Conservation (phyloP, 441 rosid genomes). For the Gossypium armourianum region DNA sequence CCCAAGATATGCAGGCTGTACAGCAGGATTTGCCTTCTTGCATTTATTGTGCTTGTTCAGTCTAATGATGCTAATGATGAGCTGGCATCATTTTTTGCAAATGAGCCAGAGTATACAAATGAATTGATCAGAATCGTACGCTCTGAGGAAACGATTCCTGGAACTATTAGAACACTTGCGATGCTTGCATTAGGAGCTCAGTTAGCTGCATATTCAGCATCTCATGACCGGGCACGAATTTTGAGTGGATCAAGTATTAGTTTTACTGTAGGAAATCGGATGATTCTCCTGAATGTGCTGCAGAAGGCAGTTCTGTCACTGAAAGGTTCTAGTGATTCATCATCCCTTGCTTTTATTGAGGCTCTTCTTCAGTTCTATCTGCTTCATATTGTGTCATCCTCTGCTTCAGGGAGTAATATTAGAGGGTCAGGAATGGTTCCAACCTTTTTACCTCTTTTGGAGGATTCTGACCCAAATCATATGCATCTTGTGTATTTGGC, state of each 20-base stretch:
- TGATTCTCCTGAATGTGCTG: conserved; percentile 89
- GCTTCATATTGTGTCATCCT: conserved; percentile 89
- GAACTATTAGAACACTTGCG: conserved; percentile 77
- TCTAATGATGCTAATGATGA: conserved; percentile 90
- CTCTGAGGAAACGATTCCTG: conserved; percentile 77
- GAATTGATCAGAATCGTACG: conserved; percentile 87
- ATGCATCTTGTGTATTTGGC: conserved; percentile 88
- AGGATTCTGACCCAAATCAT: conserved; percentile 73
- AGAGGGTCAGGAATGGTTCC: conserved; percentile 97
- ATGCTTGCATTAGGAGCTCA: conserved; percentile 95
- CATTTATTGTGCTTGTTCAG: conserved; percentile 90
- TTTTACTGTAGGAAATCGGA: conserved; percentile 82
- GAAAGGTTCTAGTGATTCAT: conserved; percentile 64
- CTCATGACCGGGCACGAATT: conserved; percentile 88
- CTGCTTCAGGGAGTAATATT: conserved; percentile 75
- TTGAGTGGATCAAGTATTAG: conserved; percentile 86
- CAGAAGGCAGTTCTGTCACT: conserved; percentile 84
- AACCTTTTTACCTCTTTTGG: conserved; percentile 85
- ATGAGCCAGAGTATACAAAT: conserved; percentile 96
- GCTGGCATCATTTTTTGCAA: conserved; percentile 77
- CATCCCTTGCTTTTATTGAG: conserved; percentile 86
- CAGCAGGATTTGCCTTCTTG: conserved; percentile 87
- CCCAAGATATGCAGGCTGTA: conserved; percentile 76
- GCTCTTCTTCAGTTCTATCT: conserved; percentile 94
- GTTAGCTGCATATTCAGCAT: conserved; percentile 83